These are phyloP conservation scores for Eimeria maxima DNA, from an alignment of 169 alveolate genomes.

Conservation along the genomic window DNA sequence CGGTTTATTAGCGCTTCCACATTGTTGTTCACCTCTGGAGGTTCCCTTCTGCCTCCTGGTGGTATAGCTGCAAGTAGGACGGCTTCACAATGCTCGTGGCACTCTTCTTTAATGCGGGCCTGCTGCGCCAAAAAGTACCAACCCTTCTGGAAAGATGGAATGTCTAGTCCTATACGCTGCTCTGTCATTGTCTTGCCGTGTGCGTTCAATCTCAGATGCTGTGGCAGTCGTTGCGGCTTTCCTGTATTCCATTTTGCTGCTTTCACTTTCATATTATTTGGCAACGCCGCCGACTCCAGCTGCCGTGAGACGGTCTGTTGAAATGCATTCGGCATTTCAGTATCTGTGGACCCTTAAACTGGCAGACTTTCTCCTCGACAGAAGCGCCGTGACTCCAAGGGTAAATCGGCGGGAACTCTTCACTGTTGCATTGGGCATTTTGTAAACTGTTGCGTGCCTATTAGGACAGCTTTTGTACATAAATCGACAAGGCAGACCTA, in stretches of 20 bases:
- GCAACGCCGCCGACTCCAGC: constrained; percentile 58
- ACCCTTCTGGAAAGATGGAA: too few species aligned
- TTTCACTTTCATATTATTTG: constrained; percentile 28
- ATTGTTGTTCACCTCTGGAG: neutral
- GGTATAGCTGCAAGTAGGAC: neutral
- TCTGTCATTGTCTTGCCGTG: too few species aligned
- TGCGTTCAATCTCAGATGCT: constrained; percentile 13
- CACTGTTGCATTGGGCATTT: neutral
- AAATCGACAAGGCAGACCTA: neutral
- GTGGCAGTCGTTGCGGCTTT: constrained; percentile 35
- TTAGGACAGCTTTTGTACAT: neutral
- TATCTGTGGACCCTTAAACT: constrained; percentile 32
- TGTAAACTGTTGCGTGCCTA: neutral
- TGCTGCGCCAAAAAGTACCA: neutral
- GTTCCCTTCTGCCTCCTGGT: neutral
- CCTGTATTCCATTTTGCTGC: constrained; percentile 26
- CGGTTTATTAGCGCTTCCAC: too few species aligned
- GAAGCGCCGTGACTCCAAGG: constrained; percentile 38
- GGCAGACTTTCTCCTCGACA: constrained; percentile 41
- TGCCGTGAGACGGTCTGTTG: constrained; percentile 13
- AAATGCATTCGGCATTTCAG: constrained; percentile 20
- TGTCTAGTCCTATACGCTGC: too few species aligned
- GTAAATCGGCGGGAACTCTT: neutral
- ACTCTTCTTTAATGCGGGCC: neutral
- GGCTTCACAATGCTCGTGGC: neutral